These are phyloP conservation scores for Suhomyces kilbournensis DNA, from an alignment of 805 yeast genomes.

Conservation along the genomic window DNA sequence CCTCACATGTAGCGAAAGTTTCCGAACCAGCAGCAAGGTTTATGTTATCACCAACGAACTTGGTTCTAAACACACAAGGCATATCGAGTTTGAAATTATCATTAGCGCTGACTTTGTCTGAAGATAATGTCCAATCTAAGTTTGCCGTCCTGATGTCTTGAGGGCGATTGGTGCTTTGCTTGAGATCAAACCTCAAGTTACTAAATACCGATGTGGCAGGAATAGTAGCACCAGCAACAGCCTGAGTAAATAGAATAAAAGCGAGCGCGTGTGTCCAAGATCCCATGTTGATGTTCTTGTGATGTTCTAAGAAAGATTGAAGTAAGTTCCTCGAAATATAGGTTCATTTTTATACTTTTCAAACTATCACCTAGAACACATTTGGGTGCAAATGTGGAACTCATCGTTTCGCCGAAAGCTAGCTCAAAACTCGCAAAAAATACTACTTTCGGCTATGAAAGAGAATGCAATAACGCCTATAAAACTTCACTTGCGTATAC, in stretches of 20 bases:
- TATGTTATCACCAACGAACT: slow-evolving; percentile 8
- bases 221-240: slow-evolving; percentile 6
- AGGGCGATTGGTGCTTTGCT: slow-evolving; percentile 7
- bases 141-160: slow-evolving; percentile 19
- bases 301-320: neutral
- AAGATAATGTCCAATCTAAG: slow-evolving; percentile 10
- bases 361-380: neutral
- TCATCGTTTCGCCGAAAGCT: neutral
- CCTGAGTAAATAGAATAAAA: slow-evolving; percentile 1
- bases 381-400: neutral
- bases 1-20: slow-evolving; percentile 11
- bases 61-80: slow-evolving; percentile 21
- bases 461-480: neutral
- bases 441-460: neutral
- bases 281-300: neutral
- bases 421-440: neutral
- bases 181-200: slow-evolving; percentile 1
- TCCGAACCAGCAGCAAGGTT: slow-evolving; percentile 10
- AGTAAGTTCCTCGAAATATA: no score
- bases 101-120: slow-evolving; percentile 13
- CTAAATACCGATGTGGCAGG: slow-evolving; percentile 7
- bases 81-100: slow-evolving; percentile 26
- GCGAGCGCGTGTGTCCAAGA: neutral
- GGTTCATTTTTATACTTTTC: neutral
- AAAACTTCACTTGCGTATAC: neutral